These are phyloP conservation scores for Elsinoe australis DNA, from an alignment of 2,329 filamentous ascomycete species.

Conservation along the genomic window DNA sequence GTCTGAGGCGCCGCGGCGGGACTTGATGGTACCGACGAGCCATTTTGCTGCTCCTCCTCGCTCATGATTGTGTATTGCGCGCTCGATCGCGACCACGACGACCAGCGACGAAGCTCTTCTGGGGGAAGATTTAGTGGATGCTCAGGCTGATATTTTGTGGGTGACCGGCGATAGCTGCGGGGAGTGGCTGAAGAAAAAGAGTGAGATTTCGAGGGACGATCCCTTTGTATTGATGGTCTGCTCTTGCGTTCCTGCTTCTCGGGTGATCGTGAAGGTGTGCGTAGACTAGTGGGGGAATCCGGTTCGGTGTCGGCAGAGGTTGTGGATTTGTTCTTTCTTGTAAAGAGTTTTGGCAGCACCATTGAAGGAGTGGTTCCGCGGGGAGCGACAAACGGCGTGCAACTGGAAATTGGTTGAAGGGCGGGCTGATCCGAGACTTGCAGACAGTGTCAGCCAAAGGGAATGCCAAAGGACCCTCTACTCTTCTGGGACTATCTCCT, in stretches of 20 bases:
- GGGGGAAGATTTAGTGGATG: slow-evolving; percentile 87
- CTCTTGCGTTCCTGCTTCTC: slow-evolving; percentile 14
- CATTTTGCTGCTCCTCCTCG: slow-evolving; percentile 57
- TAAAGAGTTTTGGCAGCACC: slow-evolving; percentile 21
- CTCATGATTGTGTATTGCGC: slow-evolving; percentile 66
- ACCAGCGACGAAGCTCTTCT: slow-evolving; percentile 74
- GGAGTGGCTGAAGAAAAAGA: slow-evolving; percentile 15
- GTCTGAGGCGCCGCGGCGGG: slow-evolving; percentile 38
- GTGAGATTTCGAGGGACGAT: slow-evolving; percentile 14
- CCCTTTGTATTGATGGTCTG: slow-evolving; percentile 15
- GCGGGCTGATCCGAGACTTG: slow-evolving; percentile 16
- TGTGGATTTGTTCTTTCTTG: slow-evolving; percentile 22
- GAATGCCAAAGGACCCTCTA: slow-evolving; percentile 1
- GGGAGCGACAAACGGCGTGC: slow-evolving; percentile 13
- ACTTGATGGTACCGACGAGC: slow-evolving; percentile 48
- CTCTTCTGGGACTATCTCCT: not conserved
- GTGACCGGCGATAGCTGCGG: slow-evolving; percentile 28
- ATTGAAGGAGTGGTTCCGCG: slow-evolving; percentile 14
- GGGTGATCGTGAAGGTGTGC: slow-evolving; percentile 5
- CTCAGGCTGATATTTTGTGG: slow-evolving; percentile 50
- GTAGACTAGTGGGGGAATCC: slow-evolving; percentile 13
- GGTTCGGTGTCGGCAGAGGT: slow-evolving; percentile 14
- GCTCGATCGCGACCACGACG: slow-evolving; percentile 52
- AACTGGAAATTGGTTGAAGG: slow-evolving; percentile 12
- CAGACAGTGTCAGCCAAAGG: not conserved